A percentile compares a stretch with the other conserved stretches of the same genome.
Conservation (phyloP, 2,329 filamentous ascomycete species). For the Podosphaera xanthii region DNA sequence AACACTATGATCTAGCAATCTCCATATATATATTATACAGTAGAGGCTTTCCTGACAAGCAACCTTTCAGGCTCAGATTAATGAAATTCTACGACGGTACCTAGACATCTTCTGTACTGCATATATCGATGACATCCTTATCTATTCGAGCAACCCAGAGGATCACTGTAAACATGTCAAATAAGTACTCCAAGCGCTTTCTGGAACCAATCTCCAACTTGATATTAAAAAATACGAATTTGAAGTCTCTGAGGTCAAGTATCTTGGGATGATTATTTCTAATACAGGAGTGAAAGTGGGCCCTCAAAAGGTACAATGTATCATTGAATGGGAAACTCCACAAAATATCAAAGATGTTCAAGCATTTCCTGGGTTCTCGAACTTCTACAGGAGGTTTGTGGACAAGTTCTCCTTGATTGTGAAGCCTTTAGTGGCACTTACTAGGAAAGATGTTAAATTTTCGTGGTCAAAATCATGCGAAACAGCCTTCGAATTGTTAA, state of each 20-base stretch:
- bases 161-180: background rate
- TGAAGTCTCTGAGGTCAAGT: background rate
- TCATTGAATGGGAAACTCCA: background rate
- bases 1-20: too few species aligned
- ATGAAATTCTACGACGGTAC: background rate
- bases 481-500: background rate
- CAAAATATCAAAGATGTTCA: background rate
- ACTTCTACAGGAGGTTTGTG: background rate
- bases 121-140: background rate
- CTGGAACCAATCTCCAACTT: background rate
- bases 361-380: background rate
- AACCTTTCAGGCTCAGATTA: background rate
- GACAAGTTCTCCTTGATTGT: background rate
- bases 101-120: background rate
- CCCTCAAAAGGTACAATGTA: background rate
- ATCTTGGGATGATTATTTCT: background rate
- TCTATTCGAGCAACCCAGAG: background rate
- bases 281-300: background rate
- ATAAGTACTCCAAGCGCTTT: background rate
- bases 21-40: too few species aligned
- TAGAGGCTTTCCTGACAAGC: too few species aligned
- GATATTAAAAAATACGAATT: background rate
- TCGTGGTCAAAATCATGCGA: background rate
- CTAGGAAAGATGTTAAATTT: background rate
- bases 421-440: background rate